Percentiles rank a stretch among this genome's conserved stretches.
Evolutionary conservation across 441 rosid genomes (phyloP).

Genomic region (California macrophylla): DNA sequence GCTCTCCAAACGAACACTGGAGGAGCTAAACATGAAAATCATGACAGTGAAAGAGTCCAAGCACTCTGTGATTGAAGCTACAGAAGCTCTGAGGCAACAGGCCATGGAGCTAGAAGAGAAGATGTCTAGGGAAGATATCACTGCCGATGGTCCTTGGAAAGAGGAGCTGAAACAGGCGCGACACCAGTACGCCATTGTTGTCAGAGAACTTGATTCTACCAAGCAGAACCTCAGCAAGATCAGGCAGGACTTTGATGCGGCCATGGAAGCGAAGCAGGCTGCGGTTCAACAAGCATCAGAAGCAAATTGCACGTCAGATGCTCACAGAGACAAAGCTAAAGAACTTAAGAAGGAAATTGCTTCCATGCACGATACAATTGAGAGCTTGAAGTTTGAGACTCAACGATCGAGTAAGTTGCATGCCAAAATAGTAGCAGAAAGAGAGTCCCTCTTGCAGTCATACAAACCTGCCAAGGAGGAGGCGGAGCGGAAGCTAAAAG

Average conservation of each 20-base stretch:
- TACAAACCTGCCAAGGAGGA: slow-evolving; percentile 58
- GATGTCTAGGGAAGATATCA: slow-evolving; percentile 34
- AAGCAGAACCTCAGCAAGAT: slow-evolving; percentile 69
- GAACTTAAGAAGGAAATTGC: slow-evolving; percentile 63
- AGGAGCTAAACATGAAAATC: slow-evolving; percentile 57
- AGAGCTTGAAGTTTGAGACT: slow-evolving; percentile 62
- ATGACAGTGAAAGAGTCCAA: slow-evolving; percentile 43
- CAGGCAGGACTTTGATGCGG: slow-evolving; percentile 53
- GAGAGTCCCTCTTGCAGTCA: slow-evolving; percentile 51
- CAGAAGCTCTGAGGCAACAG: slow-evolving; percentile 12
- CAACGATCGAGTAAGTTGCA: slow-evolving; percentile 60
- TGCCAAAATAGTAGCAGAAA: slow-evolving; percentile 52
- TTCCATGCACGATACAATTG: slow-evolving; percentile 57
- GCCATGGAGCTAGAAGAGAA: slow-evolving; percentile 60
- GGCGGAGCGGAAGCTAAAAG: slow-evolving; percentile 42
- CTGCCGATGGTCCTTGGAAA: slow-evolving; percentile 35
- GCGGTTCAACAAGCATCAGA: slow-evolving; percentile 53
- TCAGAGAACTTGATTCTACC: slow-evolving; percentile 55
- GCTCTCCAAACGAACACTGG: slow-evolving; percentile 50
- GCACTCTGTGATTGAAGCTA: slow-evolving; percentile 32
- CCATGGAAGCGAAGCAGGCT: slow-evolving; percentile 42
- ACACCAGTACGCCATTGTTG: slow-evolving; percentile 44
- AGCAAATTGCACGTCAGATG: slow-evolving; percentile 48
- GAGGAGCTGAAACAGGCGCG: slow-evolving; percentile 45
- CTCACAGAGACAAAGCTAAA: slow-evolving; percentile 51